These are phyloP conservation scores for Trichoderma lentiforme DNA, from an alignment of 2,329 filamentous ascomycete genomes.

Conservation along the genomic window DNA sequence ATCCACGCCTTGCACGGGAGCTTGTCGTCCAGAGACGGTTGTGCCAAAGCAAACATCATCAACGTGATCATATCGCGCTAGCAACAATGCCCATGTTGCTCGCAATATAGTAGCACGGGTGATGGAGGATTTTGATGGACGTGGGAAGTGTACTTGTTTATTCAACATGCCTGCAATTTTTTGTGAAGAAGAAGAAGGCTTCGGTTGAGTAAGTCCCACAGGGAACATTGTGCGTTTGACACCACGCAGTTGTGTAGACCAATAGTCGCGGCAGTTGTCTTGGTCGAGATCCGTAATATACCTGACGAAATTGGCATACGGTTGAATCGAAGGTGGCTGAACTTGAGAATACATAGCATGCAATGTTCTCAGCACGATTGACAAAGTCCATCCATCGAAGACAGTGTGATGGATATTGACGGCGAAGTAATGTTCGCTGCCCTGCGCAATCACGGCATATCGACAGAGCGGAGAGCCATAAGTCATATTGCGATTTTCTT, in stretches of 20 bases:
- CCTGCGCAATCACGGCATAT: neutral
- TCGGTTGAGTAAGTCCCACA: neutral
- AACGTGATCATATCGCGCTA: constrained; percentile 34
- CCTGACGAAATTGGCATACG: neutral
- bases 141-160: neutral
- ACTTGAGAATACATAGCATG: neutral
- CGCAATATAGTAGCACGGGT: constrained; percentile 19
- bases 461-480: constrained; percentile 10
- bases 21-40: constrained; percentile 24
- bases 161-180: neutral
- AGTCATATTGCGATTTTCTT: neutral
- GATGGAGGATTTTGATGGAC: neutral
- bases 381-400: neutral
- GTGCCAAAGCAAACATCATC: constrained; percentile 24
- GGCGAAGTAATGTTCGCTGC: neutral
- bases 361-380: neutral
- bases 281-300: neutral
- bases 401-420: constrained; percentile 2
- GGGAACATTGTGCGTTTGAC: constrained; percentile 5
- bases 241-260: constrained; percentile 18
- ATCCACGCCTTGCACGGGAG: constrained; percentile 20
- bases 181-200: neutral
- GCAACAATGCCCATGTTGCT: constrained; percentile 22
- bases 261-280: constrained; percentile 11
- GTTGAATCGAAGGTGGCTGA: neutral